These are phyloP conservation scores for Discostella stelligeroides DNA, from an alignment of 108 stramenopile genomes.

Conservation along the genomic window DNA sequence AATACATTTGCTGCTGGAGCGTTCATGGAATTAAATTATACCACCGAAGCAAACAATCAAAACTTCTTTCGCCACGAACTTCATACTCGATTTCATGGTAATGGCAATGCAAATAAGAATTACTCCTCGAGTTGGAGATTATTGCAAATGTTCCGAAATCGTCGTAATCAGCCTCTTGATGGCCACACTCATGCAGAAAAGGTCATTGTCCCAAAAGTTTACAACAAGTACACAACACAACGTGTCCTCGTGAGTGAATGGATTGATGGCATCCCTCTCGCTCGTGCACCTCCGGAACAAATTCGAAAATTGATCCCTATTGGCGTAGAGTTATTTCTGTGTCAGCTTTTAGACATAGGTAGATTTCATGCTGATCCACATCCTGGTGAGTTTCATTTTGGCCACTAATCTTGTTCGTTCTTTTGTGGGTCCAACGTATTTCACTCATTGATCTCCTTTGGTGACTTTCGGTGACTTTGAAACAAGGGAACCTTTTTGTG, in stretches of 20 bases:
- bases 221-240: slow-evolving; percentile 43
- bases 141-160: too few species aligned
- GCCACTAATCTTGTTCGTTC: neutral
- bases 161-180: too few species aligned
- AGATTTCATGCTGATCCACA: slow-evolving; percentile 87
- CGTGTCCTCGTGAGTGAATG: slow-evolving; percentile 56
- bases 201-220: slow-evolving; percentile 52
- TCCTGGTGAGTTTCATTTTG: slow-evolving; percentile 35
- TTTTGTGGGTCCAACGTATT: neutral
- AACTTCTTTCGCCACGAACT: slow-evolving; percentile 51
- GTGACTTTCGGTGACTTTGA: neutral
- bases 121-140: too few species aligned
- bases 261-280: slow-evolving; percentile 81
- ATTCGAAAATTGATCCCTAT: slow-evolving; percentile 80
- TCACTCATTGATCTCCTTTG: neutral
- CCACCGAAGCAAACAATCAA: slow-evolving; percentile 58
- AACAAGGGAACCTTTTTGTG: slow-evolving; percentile 63
- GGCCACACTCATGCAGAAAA: neutral
- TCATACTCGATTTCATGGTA: slow-evolving; percentile 22
- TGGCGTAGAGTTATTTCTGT: slow-evolving; percentile 86
- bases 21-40: slow-evolving; percentile 63
- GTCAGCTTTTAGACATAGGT: slow-evolving; percentile 86
- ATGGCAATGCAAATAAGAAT: neutral
- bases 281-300: slow-evolving; percentile 55
- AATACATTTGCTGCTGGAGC: slow-evolving; percentile 42